These are phyloP conservation scores for Onygena corvina DNA, from an alignment of 2,329 filamentous ascomycete genomes.

Conservation along the genomic window DNA sequence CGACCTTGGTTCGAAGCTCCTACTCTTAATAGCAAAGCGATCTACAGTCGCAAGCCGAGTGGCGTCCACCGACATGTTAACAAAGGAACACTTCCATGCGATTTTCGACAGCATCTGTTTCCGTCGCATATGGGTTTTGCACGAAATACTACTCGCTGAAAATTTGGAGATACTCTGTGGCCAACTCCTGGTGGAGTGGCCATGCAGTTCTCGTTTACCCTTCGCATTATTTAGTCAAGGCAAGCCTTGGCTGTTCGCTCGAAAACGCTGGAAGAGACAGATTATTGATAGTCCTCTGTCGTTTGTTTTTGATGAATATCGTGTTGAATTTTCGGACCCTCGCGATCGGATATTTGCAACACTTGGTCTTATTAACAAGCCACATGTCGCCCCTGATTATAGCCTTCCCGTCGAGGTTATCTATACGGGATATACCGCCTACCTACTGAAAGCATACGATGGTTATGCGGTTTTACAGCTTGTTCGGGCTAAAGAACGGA, in stretches of 20 bases:
- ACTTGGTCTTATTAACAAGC: constrained; percentile 7
- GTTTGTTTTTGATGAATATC: too few relatives aligned
- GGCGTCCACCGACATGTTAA: neutral
- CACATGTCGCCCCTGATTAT: neutral
- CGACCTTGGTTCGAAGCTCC: neutral
- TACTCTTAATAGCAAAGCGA: neutral
- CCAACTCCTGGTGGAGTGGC: neutral
- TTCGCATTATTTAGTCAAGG: neutral
- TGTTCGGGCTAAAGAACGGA: neutral
- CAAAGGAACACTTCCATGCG: neutral
- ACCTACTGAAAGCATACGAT: neutral
- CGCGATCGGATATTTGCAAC: constrained; percentile 14
- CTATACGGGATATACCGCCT: neutral
- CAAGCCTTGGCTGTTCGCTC: neutral
- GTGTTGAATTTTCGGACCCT: constrained; percentile 10
- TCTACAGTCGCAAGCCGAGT: neutral
- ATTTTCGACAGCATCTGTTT: neutral
- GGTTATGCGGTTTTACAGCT: neutral
- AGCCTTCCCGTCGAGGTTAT: neutral
- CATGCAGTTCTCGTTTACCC: neutral
- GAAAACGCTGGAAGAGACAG: neutral
- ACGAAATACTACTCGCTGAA: neutral
- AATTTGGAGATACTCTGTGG: constrained; percentile 1
- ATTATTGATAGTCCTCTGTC: neutral
- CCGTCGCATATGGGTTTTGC: neutral